Evolutionary conservation across 164 flowering plant species (phyloP).

Genomic region (Magnolia officinalis): DNA sequence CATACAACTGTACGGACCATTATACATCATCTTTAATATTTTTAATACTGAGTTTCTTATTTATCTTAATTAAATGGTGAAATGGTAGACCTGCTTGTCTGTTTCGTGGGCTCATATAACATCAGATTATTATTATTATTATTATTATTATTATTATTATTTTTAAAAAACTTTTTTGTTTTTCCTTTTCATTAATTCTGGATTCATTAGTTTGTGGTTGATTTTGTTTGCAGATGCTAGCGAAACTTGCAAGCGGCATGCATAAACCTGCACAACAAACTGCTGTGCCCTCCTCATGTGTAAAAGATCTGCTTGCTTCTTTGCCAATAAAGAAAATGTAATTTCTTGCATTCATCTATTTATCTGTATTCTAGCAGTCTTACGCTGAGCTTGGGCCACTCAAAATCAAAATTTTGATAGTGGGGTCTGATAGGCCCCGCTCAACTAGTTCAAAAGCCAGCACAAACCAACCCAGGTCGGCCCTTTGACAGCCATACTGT

Average conservation of each 20-base stretch:
- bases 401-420: too few relatives aligned
- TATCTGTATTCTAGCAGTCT: too few relatives aligned
- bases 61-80: neutral
- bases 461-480: too few relatives aligned
- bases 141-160: too few relatives aligned
- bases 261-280: conserved; percentile 98
- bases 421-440: too few relatives aligned
- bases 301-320: conserved; percentile 56
- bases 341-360: neutral
- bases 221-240: conserved; percentile 70
- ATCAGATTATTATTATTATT: too few relatives aligned
- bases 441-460: too few relatives aligned
- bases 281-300: conserved; percentile 73
- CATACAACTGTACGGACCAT: neutral
- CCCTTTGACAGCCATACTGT: neutral
- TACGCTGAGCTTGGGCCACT: too few relatives aligned
- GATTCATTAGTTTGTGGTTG: conserved; percentile 8
- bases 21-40: neutral
- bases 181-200: too few relatives aligned
- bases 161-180: too few relatives aligned
- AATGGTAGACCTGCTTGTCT: neutral
- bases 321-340: conserved; percentile 93
- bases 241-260: conserved; percentile 91
- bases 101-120: neutral
- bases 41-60: neutral